Evolutionary conservation across 257 asterid genomes (phyloP), one percentile per base, ranked within the genome.

Genomic region (Solanum ossicruentum): DNA sequence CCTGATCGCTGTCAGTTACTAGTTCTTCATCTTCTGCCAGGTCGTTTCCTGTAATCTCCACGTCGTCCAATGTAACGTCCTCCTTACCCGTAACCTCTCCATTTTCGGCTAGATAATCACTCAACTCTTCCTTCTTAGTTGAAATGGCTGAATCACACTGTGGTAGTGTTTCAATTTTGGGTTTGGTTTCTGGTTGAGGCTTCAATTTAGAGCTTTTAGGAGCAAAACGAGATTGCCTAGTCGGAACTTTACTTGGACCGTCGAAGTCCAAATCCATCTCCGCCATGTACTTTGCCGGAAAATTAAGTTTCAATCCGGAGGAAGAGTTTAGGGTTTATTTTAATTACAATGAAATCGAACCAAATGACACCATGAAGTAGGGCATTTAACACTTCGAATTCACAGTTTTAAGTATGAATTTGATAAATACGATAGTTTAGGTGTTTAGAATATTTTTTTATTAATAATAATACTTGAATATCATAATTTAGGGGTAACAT

Each of bases 161-260:
- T 7, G 87, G 58, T 39, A 15, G 21, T 49, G 23, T 49, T 75
- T 49, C 82, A 75, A 5, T 36, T 54, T 82, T 69, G 1, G 89
- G 70, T 71, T 91, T 91, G 15, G 80, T 49, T 88, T 90, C 89
- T 75, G 90, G 88, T 77, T 83, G 70, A 56, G 90, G 90, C 85
- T 86, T 87, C 77, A 83, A 47, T 83, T 87, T 93, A 57, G 95
- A 86, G 84, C 92, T 93, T 89, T 93, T 93, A 20, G 98, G 98
- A 20, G 92, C 95, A 85, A 93, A 95, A 26, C 93, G 92, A 41
- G 91, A 12, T 63, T 90, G 66, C 82, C 95, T 88, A 73, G 60
- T 12, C 21, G 91, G 87, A 21, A 52, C 90, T 70, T 81, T 85
- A 41, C 43, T 83, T 26, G 93, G 86, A 58, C 56, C 91, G 49